A percentile compares a stretch with the other conserved stretches of the same genome.
These are phyloP conservation scores for Pelargonium myrrhifolium DNA, from an alignment of 441 rosid species.

Conservation along the genomic window DNA sequence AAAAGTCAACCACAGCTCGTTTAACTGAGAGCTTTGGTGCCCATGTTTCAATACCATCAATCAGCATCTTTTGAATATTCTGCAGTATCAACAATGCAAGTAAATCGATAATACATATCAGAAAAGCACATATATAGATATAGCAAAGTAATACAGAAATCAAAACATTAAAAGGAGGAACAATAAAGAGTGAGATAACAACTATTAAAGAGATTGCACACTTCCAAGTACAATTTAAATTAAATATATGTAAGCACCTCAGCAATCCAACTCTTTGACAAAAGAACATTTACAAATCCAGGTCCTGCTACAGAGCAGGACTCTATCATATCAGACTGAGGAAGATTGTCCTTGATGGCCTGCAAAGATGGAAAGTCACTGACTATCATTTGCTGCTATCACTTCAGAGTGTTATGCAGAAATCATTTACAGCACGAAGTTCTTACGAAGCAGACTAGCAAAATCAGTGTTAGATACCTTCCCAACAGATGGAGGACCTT, in stretches of 20 bases:
- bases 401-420: conserved; percentile 4
- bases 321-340: conserved; percentile 65
- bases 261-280: conserved; percentile 71
- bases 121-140: background rate
- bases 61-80: conserved; percentile 75
- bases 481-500: conserved; percentile 71
- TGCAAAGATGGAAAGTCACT: conserved; percentile 21
- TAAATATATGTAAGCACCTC: conserved; percentile 39
- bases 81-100: conserved; percentile 27
- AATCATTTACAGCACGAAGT: conserved; percentile 1
- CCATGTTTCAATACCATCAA: conserved; percentile 69
- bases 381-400: conserved; percentile 10
- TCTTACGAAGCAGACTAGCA: background rate
- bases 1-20: conserved; percentile 83
- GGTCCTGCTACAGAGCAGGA: conserved; percentile 76
- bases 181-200: background rate
- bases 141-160: background rate
- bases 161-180: background rate
- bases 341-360: conserved; percentile 63
- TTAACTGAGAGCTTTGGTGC: conserved; percentile 52
- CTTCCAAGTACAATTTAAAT: background rate
- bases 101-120: background rate
- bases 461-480: conserved; percentile 34
- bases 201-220: background rate
- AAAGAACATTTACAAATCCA: conserved; percentile 67